These are phyloP conservation scores for Cyclotella baltica DNA, from an alignment of 108 stramenopile species.

Conservation along the genomic window DNA sequence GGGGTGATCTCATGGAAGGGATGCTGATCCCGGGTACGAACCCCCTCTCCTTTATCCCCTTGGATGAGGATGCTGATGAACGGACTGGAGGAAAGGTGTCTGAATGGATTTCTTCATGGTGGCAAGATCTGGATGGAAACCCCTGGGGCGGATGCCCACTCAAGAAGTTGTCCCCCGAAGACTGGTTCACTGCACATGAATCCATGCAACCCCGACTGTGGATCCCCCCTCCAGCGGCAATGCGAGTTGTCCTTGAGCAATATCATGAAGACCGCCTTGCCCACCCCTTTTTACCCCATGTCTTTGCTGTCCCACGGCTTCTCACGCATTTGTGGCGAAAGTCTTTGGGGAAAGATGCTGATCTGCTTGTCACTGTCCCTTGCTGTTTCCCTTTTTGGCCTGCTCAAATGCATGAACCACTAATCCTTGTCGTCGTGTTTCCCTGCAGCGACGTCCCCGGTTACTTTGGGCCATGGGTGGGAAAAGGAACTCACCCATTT, in stretches of 20 bases:
- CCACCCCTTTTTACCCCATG: slow-evolving; percentile 8
- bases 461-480: not conserved
- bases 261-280: slow-evolving; percentile 1
- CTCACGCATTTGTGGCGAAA: slow-evolving; percentile 4
- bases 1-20: slow-evolving; percentile 44
- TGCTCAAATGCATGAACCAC: not conserved
- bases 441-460: not conserved
- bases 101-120: not conserved
- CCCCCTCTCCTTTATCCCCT: slow-evolving; percentile 9
- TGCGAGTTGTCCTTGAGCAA: not conserved
- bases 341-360: not conserved
- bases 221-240: slow-evolving; percentile 12
- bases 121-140: not conserved
- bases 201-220: not conserved
- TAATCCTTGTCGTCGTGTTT: not conserved
- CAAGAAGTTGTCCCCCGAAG: not conserved
- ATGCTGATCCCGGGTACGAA: slow-evolving; percentile 42
- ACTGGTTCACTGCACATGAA: not conserved
- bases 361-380: not conserved
- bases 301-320: slow-evolving; percentile 4
- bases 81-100: not conserved
- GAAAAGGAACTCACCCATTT: not conserved
- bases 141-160: not conserved
- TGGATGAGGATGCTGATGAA: slow-evolving; percentile 15
- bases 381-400: not conserved